Percentiles rank a stretch among this genome's conserved stretches.
Evolutionary conservation across 192 early-diverging fungal genomes (phyloP).

Genomic region (Coemansia sp.): DNA sequence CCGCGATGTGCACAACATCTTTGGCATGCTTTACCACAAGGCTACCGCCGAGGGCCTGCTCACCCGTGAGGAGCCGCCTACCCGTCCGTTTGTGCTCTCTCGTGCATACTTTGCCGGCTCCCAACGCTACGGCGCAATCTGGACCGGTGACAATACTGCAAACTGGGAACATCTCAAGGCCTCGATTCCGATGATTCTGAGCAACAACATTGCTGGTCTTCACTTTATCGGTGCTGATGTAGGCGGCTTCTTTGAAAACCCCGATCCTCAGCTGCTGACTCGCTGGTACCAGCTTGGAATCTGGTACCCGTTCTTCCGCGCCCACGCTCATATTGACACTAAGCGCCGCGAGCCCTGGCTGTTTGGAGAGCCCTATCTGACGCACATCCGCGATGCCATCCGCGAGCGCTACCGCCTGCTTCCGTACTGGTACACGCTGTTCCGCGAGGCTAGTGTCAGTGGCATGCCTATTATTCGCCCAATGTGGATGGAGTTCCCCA

Average conservation of each 20-base stretch:
- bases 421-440: conserved; percentile 91
- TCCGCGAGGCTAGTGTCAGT: conserved; percentile 66
- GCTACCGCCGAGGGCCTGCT: conserved; percentile 80
- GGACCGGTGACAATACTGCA: conserved; percentile 97
- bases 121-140: conserved; percentile 93
- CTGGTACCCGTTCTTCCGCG: conserved; percentile 97
- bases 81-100: conserved; percentile 90
- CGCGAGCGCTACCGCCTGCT: conserved; percentile 81
- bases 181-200: conserved; percentile 85
- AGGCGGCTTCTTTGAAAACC: conserved; percentile 97
- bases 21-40: conserved; percentile 82
- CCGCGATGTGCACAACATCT: conserved; percentile 93
- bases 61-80: conserved; percentile 52
- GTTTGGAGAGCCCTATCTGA: conserved; percentile 80
- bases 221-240: conserved; percentile 93
- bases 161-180: conserved; percentile 81
- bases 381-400: conserved; percentile 74
- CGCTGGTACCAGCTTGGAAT: conserved; percentile 98
- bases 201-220: conserved; percentile 83
- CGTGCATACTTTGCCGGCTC: conserved; percentile 96
- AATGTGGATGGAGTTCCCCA: conserved; percentile 86
- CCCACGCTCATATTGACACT: conserved; percentile 96
- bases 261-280: conserved; percentile 77
- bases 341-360: conserved; percentile 97
- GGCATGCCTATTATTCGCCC: conserved; percentile 86